Conservation (phyloP, 2,329 filamentous ascomycete species). For the Graphilbum ipis-grandicollis region DNA sequence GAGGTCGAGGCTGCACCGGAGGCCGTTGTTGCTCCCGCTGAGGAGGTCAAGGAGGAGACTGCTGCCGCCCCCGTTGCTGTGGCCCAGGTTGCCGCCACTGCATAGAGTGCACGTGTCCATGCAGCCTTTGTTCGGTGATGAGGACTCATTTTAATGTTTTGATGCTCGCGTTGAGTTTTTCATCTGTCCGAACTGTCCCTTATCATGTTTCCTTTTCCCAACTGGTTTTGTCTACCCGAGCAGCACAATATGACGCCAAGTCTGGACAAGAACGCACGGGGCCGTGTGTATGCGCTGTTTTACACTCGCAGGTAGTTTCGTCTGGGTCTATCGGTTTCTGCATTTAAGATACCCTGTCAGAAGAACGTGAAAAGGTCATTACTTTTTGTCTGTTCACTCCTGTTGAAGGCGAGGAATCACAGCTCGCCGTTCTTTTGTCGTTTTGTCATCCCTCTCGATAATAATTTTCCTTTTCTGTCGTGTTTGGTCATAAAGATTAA, state of each 20-base stretch:
- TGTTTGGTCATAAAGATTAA: no score
- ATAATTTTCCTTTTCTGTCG: not conserved
- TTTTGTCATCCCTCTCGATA: slow-evolving; percentile 1
- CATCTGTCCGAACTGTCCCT: no score
- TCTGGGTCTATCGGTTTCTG: slow-evolving; percentile 30
- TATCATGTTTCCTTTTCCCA: not conserved
- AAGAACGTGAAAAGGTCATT: not conserved
- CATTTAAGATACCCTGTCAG: slow-evolving; percentile 23
- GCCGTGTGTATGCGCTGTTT: slow-evolving; percentile 4
- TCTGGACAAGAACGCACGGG: slow-evolving; percentile 5
- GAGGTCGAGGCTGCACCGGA: slow-evolving; percentile 16
- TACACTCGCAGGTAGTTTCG: slow-evolving; percentile 14
- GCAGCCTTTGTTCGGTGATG: slow-evolving; percentile 5
- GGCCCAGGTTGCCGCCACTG: slow-evolving; percentile 32
- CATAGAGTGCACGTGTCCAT: slow-evolving; percentile 19
- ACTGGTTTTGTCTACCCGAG: no score
- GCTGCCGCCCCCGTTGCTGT: slow-evolving; percentile 17
- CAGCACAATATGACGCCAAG: slow-evolving; percentile 13
- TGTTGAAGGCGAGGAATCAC: not conserved
- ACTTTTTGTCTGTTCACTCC: not conserved
- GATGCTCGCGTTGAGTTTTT: no score
- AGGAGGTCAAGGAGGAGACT: slow-evolving; percentile 18
- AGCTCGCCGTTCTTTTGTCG: not conserved
- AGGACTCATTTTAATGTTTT: no score
- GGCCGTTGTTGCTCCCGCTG: slow-evolving; percentile 9